phyloP scores from a whole-genome alignment of 495 filamentous ascomycete species.

The Amorphotheca resinae region DNA sequence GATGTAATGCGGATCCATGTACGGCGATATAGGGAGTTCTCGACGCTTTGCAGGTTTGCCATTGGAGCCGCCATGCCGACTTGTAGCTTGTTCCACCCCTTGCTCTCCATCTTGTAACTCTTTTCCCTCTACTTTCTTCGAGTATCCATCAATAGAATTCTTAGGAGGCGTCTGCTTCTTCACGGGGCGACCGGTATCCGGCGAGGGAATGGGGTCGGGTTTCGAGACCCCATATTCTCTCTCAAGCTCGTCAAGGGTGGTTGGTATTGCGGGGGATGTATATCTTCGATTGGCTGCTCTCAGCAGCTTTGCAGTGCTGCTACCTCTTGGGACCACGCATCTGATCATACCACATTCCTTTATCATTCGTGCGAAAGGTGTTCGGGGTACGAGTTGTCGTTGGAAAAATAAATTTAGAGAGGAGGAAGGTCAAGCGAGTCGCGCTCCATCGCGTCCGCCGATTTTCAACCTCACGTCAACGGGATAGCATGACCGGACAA shows the following conservation, averaged over 20 bases:
- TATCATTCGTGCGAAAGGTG: background rate
- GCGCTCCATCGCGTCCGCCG: background rate
- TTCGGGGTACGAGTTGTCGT: background rate
- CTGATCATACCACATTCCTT: conserved; percentile 15
- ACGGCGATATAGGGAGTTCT: conserved; percentile 33
- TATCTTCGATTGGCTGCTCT: background rate
- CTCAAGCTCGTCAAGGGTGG: background rate
- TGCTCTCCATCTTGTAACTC: too few species aligned
- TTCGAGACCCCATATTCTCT: background rate
- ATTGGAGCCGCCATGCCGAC: background rate
- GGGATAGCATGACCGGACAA: background rate
- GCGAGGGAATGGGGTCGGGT: background rate
- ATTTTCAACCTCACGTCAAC: background rate
- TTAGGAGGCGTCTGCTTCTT: background rate
- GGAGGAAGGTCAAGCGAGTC: background rate
- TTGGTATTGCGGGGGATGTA: background rate
- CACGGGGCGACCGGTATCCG: too few species aligned
- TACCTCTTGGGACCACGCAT: conserved; percentile 11
- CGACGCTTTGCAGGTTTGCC: background rate
- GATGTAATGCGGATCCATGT: conserved; percentile 37
- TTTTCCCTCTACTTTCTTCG: background rate
- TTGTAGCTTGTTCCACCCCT: background rate
- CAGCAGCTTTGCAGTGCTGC: conserved; percentile 4
- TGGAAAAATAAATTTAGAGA: background rate
- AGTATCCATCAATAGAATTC: background rate